Evolutionary conservation across 306 rosid species (phyloP), one percentile per base, ranked within the genome.

Genomic region (Prunus dulcis): DNA sequence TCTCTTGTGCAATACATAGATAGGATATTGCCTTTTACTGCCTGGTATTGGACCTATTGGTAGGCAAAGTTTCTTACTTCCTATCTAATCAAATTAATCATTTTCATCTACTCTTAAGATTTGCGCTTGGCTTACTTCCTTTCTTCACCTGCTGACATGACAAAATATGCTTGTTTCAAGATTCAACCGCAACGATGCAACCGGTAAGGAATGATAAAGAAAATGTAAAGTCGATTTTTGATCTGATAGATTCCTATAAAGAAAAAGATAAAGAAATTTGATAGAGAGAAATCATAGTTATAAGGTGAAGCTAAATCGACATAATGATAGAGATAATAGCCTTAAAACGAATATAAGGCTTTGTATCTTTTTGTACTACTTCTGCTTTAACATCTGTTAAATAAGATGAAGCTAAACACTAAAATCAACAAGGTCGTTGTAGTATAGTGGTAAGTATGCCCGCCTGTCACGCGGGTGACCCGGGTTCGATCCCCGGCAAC

Each of bases 401-500:
- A 25, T 60, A 1, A 0, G 8, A 3, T 3, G 14, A 63, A 6
- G 1, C 12, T 51, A 27, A 5, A 0, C 0, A 0, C 0, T 0
- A 0, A 1, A 2, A 18, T 1, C 62, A 67, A 45, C 8, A 1
- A 70, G 3, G 81, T 76, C 85, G 85, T 76, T 76, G 85, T 72
- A 72, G 82, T 79, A 79, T 79, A 72, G 82, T 72, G 82, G 82
- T 62, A n/a, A 78, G 81, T 78, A 78, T 62, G 71, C 76, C 81
- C 76, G 76, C 72, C 81, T 78, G 81, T 78, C 81, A 78, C 81
- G 56, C 76, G 76, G 76, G 76, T 78, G 81, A 78, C 81, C 81
- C 66, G 81, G 82, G 82, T 64, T 79, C 82, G 82, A 82, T 82
- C 85, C 85, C 85, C 82, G 85, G 79, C 76, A 77, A 67, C 78